Evolutionary conservation across 768 basidiomycete genomes (phyloP).

Genomic region (Flagelloscypha sp.): DNA sequence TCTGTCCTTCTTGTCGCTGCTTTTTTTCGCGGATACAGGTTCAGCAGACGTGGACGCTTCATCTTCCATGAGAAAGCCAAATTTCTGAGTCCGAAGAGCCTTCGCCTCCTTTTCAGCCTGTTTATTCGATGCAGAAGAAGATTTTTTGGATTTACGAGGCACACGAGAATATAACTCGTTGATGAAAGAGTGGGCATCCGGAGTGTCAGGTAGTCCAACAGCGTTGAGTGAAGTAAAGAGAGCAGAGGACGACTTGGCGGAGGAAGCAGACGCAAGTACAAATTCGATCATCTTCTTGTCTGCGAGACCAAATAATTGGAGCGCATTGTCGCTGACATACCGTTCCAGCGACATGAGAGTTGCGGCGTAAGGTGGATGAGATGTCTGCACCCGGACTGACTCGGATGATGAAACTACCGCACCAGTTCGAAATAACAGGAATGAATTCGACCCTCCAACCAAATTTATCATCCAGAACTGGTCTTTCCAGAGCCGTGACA

Average conservation of each 20-base stretch:
- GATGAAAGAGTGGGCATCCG: conserved; percentile 76
- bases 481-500: too few relatives aligned
- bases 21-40: conserved; percentile 30
- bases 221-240: conserved; percentile 69
- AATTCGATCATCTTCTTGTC: conserved; percentile 82
- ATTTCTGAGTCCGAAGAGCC: conserved; percentile 61
- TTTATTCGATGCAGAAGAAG: conserved; percentile 34
- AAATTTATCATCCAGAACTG: too few relatives aligned
- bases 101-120: conserved; percentile 74
- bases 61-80: conserved; percentile 79
- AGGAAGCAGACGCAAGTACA: conserved; percentile 81
- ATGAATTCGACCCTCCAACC: too few relatives aligned
- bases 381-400: too few relatives aligned
- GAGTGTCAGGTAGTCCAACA: conserved; percentile 73
- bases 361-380: too few relatives aligned
- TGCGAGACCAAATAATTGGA: conserved; percentile 73
- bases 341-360: too few relatives aligned
- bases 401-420: too few relatives aligned
- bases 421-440: too few relatives aligned
- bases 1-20: conserved; percentile 33
- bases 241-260: conserved; percentile 71
- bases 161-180: conserved; percentile 66
- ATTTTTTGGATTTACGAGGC: conserved; percentile 74
- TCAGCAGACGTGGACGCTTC: conserved; percentile 41
- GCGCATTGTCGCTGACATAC: conserved; percentile 73